phyloP scores from a whole-genome alignment of 1,139 yeast genomes.

The Eremothecium coryli region DNA sequence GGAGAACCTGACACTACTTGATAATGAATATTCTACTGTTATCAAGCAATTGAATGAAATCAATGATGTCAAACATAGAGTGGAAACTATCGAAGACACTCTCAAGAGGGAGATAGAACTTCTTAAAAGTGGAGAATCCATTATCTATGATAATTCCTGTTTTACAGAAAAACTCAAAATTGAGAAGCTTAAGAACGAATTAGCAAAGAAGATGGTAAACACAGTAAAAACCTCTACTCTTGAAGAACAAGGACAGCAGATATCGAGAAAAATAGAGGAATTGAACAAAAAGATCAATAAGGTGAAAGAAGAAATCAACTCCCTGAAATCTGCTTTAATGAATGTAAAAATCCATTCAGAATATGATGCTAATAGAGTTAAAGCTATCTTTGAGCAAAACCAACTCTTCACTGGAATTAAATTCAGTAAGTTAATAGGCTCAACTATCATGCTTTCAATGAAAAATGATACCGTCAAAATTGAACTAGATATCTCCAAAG shows the following conservation, averaged over 20 bases:
- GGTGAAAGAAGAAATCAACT: conserved; percentile 17
- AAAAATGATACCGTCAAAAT: conserved; percentile 1
- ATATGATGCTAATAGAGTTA: conserved; percentile 16
- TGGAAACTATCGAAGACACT: conserved; percentile 40
- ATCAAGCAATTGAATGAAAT: conserved; percentile 31
- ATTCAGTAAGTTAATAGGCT: conserved; percentile 15
- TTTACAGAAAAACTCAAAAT: conserved; percentile 8
- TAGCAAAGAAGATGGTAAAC: conserved; percentile 12
- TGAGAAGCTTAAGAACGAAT: conserved; percentile 16
- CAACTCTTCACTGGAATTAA: conserved; percentile 22
- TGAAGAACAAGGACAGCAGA: conserved; percentile 9
- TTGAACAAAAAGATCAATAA: conserved; percentile 13
- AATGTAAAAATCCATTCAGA: conserved; percentile 19
- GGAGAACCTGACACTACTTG: conserved; percentile 43
- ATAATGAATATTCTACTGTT: conserved; percentile 36
- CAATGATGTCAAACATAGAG: conserved; percentile 35
- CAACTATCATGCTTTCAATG: conserved; percentile 9
- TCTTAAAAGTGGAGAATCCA: conserved; percentile 30
- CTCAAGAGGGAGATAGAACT: conserved; percentile 42
- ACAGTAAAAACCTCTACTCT: conserved; percentile 13
- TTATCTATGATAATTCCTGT: conserved; percentile 3
- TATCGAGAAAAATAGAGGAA: conserved; percentile 9
- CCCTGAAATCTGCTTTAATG: conserved; percentile 12
- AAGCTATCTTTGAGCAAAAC: conserved; percentile 14
- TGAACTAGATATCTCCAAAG: conserved; percentile 4